Conservation (phyloP, 2,329 filamentous ascomycete genomes). For the Xylariaceae sp. region DNA sequence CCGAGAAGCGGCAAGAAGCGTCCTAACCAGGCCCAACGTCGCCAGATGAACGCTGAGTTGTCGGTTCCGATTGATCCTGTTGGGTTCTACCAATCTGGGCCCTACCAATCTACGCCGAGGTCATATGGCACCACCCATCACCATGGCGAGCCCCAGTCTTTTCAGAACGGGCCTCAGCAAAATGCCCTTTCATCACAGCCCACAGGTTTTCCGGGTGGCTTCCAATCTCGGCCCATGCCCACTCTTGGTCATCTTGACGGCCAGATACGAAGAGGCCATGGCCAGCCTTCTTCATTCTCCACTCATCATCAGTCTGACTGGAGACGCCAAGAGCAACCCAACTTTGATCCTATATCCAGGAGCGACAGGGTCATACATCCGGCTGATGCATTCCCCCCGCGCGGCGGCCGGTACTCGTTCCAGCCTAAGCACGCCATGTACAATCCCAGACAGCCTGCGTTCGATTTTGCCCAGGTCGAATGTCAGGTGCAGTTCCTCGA, state of each 20-base stretch:
- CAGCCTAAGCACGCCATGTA: slow-evolving; percentile 31
- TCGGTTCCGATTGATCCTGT: slow-evolving; percentile 51
- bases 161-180: slow-evolving; percentile 14
- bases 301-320: slow-evolving; percentile 21
- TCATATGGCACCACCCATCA: slow-evolving; percentile 29
- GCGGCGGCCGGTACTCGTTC: slow-evolving; percentile 17
- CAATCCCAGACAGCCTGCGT: slow-evolving; percentile 29
- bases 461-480: slow-evolving; percentile 42
- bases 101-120: slow-evolving; percentile 16
- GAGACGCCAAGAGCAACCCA: slow-evolving; percentile 22
- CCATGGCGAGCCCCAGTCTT: slow-evolving; percentile 23
- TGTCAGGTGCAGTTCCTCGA: slow-evolving; percentile 47
- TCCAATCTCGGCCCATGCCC: slow-evolving; percentile 16
- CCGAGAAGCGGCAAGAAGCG: slow-evolving; percentile 42
- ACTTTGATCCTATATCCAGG: slow-evolving; percentile 15
- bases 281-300: slow-evolving; percentile 14
- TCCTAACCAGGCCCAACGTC: slow-evolving; percentile 58
- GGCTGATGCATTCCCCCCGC: slow-evolving; percentile 25
- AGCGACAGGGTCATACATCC: slow-evolving; percentile 22
- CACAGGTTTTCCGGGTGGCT: slow-evolving; percentile 19
- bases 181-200: slow-evolving; percentile 30
- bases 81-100: slow-evolving; percentile 12
- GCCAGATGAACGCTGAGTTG: slow-evolving; percentile 57
- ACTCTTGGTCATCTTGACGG: slow-evolving; percentile 8
- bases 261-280: slow-evolving; percentile 18